phyloP scores from a whole-genome alignment of 2,329 filamentous ascomycete genomes.

The Venturia carpophila region DNA sequence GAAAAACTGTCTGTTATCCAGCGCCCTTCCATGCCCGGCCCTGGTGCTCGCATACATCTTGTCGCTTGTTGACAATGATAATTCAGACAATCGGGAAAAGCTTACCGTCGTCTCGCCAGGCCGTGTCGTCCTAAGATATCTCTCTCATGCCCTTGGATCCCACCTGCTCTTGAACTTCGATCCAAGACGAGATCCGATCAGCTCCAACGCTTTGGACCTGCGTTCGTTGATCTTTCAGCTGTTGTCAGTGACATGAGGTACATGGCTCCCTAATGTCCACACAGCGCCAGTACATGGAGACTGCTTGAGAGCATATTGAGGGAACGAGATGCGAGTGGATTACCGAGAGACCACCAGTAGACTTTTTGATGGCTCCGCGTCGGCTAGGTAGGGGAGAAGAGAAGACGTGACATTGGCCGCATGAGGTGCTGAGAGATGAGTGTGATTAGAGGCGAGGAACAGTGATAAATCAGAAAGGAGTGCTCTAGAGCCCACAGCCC shows the following conservation, averaged over 20 bases:
- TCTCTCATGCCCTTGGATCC: neutral
- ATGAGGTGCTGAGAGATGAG: neutral
- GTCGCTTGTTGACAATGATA: neutral
- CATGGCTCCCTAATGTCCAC: neutral
- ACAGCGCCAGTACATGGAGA: neutral
- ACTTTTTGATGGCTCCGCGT: neutral
- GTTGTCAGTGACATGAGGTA: conserved; percentile 2
- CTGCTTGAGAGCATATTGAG: neutral
- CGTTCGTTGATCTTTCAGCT: neutral
- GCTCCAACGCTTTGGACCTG: neutral
- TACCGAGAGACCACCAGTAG: neutral
- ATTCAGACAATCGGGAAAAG: neutral
- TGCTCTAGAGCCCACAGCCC: neutral
- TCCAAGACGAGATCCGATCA: no score
- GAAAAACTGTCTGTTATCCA: no score
- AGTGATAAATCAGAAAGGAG: neutral
- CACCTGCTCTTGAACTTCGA: neutral
- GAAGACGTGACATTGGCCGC: neutral
- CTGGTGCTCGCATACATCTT: neutral
- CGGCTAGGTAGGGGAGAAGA: neutral
- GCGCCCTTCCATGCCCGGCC: no score
- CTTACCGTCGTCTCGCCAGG: neutral
- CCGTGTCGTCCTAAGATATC: neutral
- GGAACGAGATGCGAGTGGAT: neutral
- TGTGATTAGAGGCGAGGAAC: neutral